These are phyloP conservation scores for Pichia sp. DNA, from an alignment of 1,139 yeast genomes.

Conservation along the genomic window DNA sequence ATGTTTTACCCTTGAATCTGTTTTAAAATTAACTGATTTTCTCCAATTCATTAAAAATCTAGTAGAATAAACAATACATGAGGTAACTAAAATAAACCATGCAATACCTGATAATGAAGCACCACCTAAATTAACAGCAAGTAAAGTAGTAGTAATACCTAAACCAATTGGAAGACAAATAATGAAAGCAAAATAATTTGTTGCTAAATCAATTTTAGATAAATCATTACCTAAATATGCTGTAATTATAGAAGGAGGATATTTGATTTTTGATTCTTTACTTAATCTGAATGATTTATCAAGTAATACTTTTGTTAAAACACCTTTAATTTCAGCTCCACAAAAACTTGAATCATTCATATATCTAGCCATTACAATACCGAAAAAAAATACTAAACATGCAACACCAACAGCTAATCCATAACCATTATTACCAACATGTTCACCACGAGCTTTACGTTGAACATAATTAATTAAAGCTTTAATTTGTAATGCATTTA, in stretches of 20 bases:
- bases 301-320: slow-evolving; percentile 59
- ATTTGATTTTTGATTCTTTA: slow-evolving; percentile 53
- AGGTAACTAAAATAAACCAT: slow-evolving; percentile 27
- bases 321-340: slow-evolving; percentile 65
- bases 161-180: slow-evolving; percentile 59
- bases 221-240: slow-evolving; percentile 74
- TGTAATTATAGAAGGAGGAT: slow-evolving; percentile 63
- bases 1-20: slow-evolving; percentile 40
- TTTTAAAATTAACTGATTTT: slow-evolving; percentile 34
- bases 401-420: slow-evolving; percentile 58
- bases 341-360: slow-evolving; percentile 55
- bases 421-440: slow-evolving; percentile 39
- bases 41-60: slow-evolving; percentile 35
- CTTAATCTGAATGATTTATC: slow-evolving; percentile 60
- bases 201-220: slow-evolving; percentile 71
- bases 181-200: slow-evolving; percentile 62
- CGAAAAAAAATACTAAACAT: slow-evolving; percentile 36
- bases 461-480: slow-evolving; percentile 48
- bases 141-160: slow-evolving; percentile 53
- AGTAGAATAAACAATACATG: slow-evolving; percentile 25
- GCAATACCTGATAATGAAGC: slow-evolving; percentile 44
- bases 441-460: slow-evolving; percentile 33
- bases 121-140: slow-evolving; percentile 66
- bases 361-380: slow-evolving; percentile 40
- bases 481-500: slow-evolving; percentile 46